Percentiles rank a stretch among this genome's conserved stretches.
Evolutionary conservation across 371 early-diverging fungal genomes (phyloP).

Genomic region (Enterocytospora artemiae): DNA sequence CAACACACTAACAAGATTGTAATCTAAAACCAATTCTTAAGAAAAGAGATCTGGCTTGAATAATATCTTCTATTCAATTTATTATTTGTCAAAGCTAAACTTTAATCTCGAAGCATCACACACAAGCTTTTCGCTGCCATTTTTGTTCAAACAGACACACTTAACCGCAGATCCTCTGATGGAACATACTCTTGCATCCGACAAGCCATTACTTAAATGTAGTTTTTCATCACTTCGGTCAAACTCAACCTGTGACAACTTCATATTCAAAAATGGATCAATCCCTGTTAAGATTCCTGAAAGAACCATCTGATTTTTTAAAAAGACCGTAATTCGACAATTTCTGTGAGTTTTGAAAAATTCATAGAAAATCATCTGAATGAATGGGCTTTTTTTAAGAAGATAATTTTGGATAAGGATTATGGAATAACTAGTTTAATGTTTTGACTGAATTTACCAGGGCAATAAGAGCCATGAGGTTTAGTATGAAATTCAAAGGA

Average conservation of each 20-base stretch:
- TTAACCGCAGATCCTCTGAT: slow-evolving; percentile 42
- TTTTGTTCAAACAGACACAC: slow-evolving; percentile 12
- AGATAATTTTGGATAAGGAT: too few relatives aligned
- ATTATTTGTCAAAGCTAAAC: slow-evolving; percentile 4
- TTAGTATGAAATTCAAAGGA: too few relatives aligned
- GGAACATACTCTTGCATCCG: slow-evolving; percentile 10
- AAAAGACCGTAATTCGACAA: slow-evolving; percentile 79
- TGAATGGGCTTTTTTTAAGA: too few relatives aligned
- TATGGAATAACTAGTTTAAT: too few relatives aligned
- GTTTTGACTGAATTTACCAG: too few relatives aligned
- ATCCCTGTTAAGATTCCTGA: slow-evolving; percentile 79
- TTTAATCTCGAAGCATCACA: neutral
- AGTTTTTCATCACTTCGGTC: neutral
- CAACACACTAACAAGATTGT: too few relatives aligned
- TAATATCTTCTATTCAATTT: neutral
- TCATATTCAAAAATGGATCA: slow-evolving; percentile 92
- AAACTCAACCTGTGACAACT: slow-evolving; percentile 66
- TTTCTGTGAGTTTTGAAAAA: slow-evolving; percentile 95
- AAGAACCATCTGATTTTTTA: slow-evolving; percentile 87
- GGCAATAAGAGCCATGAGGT: too few relatives aligned
- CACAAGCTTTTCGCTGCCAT: slow-evolving; percentile 1
- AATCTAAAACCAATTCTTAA: too few relatives aligned
- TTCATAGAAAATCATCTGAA: slow-evolving; percentile 88
- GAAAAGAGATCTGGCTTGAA: too few relatives aligned
- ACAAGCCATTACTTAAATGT: neutral